Conservation (phyloP, 2,329 filamentous ascomycete species). For the Trichothecium sympodiale region DNA sequence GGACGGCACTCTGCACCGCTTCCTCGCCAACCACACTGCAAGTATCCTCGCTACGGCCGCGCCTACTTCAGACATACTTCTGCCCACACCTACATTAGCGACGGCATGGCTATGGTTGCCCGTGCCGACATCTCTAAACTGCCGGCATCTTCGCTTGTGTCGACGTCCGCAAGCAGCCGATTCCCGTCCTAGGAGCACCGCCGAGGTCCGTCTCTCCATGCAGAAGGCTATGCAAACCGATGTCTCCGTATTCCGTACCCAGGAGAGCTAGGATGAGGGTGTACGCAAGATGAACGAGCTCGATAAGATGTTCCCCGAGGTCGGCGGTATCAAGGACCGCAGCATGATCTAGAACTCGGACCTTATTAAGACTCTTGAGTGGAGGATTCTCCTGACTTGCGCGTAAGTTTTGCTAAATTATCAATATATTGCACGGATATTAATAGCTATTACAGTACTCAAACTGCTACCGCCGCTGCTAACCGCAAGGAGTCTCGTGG, state of each 20-base stretch:
- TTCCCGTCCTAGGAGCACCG: conserved; percentile 88
- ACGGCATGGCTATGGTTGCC: conserved; percentile 98
- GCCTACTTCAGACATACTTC: conserved; percentile 98
- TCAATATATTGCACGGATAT: background rate
- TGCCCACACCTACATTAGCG: conserved; percentile 95
- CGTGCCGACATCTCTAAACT: conserved; percentile 95
- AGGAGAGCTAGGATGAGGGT: conserved; percentile 88
- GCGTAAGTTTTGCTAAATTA: conserved; percentile 53
- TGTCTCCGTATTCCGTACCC: conserved; percentile 91
- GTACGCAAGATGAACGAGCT: conserved; percentile 79
- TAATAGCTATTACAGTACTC: conserved; percentile 41
- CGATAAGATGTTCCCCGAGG: conserved; percentile 66
- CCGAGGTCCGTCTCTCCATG: conserved; percentile 83
- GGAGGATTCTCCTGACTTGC: conserved; percentile 92
- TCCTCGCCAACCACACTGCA: conserved; percentile 90
- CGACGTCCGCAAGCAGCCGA: conserved; percentile 93
- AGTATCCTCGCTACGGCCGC: conserved; percentile 90
- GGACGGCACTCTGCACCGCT: conserved; percentile 93
- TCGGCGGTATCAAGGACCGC: conserved; percentile 94
- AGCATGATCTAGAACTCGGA: conserved; percentile 99
- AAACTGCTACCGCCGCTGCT: conserved; percentile 84
- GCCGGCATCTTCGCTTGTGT: conserved; percentile 95
- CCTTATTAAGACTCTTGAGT: conserved; percentile 89
- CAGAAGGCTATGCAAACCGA: conserved; percentile 98
- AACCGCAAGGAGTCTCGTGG: conserved; percentile 96